A percentile compares a stretch with the other conserved stretches of the same genome.
These are phyloP conservation scores for Hanseniaspora gamundiae DNA, from an alignment of 1,139 yeast species.

Conservation along the genomic window DNA sequence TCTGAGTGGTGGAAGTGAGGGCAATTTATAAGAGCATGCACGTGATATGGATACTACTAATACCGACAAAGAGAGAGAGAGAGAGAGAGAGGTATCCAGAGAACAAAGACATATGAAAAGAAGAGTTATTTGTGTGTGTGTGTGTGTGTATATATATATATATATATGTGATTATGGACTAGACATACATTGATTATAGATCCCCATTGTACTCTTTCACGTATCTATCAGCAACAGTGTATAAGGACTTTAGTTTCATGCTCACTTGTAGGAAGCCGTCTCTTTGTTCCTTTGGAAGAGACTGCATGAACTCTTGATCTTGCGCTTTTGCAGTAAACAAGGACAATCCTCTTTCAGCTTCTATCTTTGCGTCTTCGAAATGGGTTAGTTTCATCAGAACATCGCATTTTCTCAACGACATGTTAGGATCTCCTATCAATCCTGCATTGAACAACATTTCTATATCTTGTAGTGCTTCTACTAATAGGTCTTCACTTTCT, in stretches of 20 bases:
- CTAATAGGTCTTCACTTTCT: slow-evolving; percentile 6
- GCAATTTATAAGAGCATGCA: no score
- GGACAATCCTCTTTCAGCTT: slow-evolving; percentile 66
- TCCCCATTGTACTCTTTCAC: not conserved
- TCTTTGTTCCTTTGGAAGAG: slow-evolving; percentile 3
- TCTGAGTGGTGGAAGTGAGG: not conserved
- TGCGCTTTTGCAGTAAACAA: slow-evolving; percentile 45
- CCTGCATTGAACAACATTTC: slow-evolving; percentile 62
- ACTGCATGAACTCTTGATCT: slow-evolving; percentile 22
- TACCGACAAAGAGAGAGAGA: no score
- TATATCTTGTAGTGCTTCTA: slow-evolving; percentile 73
- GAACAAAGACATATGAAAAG: no score
- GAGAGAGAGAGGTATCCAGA: no score
- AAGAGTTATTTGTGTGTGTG: no score
- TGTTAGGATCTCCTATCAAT: slow-evolving; percentile 50
- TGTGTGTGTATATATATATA: no score
- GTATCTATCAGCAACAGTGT: not conserved
- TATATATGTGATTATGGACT: no score
- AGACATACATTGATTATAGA: not conserved
- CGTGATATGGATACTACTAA: no score
- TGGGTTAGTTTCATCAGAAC: slow-evolving; percentile 60
- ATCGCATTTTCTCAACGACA: slow-evolving; percentile 72
- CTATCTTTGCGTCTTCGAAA: slow-evolving; percentile 59
- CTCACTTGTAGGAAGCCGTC: not conserved
- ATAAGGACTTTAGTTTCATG: slow-evolving; percentile 1